These are phyloP conservation scores for Cynanchum wilfordii DNA, from an alignment of 257 asterid species.

Conservation along the genomic window DNA sequence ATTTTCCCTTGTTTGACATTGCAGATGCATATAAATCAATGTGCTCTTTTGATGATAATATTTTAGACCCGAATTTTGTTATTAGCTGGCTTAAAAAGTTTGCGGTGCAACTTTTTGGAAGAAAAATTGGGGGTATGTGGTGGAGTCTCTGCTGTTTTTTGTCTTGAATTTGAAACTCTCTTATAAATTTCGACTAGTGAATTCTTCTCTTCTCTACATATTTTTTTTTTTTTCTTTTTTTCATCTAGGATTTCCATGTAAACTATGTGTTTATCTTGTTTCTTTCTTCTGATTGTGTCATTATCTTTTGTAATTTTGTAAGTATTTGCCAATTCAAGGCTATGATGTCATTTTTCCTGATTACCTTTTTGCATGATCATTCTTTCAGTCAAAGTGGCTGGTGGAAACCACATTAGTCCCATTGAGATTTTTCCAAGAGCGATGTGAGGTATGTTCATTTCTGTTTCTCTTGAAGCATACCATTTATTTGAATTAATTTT, in stretches of 20 bases:
- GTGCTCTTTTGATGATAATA: not conserved
- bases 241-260: too few relatives aligned
- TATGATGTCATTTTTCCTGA: not conserved
- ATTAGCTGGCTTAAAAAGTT: too few relatives aligned
- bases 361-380: not conserved
- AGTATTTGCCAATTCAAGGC: not conserved
- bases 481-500: not conserved
- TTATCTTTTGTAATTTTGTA: too few relatives aligned
- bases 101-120: too few relatives aligned
- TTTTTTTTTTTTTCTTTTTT: too few relatives aligned
- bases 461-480: slow-evolving; percentile 1
- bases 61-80: too few relatives aligned
- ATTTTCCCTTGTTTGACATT: not conserved
- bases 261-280: too few relatives aligned
- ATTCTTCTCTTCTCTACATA: too few relatives aligned
- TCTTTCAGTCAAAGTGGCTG: slow-evolving; percentile 84
- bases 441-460: slow-evolving; percentile 69
- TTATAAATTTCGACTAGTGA: too few relatives aligned
- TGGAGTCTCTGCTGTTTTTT: too few relatives aligned
- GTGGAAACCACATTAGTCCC: slow-evolving; percentile 96
- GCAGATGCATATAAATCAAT: not conserved
- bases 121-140: too few relatives aligned
- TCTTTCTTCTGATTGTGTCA: not conserved
- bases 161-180: too few relatives aligned
- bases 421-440: slow-evolving; percentile 90